These are phyloP conservation scores for Ophiocordyceps sinensis DNA, from an alignment of 2,329 filamentous ascomycete genomes.

Conservation along the genomic window DNA sequence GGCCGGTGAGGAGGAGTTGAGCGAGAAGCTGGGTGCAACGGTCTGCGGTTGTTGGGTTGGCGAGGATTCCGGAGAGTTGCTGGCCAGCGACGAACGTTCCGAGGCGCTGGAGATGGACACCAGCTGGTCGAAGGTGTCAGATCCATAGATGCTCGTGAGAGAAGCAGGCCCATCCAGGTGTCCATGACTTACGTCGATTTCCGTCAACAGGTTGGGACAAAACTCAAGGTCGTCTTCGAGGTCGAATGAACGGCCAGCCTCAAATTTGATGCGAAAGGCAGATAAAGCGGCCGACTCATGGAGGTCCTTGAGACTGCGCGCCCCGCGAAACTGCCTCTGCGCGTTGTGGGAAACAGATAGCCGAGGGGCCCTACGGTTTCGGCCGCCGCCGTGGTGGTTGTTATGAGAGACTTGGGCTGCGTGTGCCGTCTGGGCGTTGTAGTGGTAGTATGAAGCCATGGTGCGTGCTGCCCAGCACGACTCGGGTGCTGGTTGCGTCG, in stretches of 20 bases:
- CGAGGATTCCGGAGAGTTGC: slow-evolving; percentile 83
- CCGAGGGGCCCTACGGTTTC: slow-evolving; percentile 72
- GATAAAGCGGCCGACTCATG: slow-evolving; percentile 62
- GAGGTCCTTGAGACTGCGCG: slow-evolving; percentile 75
- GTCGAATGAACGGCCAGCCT: slow-evolving; percentile 86
- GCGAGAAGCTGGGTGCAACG: slow-evolving; percentile 62
- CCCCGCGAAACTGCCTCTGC: slow-evolving; percentile 75
- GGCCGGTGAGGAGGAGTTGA: slow-evolving; percentile 51
- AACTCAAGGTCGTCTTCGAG: slow-evolving; percentile 94
- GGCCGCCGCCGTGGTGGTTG: slow-evolving; percentile 55
- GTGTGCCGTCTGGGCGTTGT: slow-evolving; percentile 43
- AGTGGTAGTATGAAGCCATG: slow-evolving; percentile 54
- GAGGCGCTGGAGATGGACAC: slow-evolving; percentile 87
- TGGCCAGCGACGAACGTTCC: slow-evolving; percentile 87
- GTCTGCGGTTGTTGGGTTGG: slow-evolving; percentile 79
- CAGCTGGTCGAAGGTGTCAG: slow-evolving; percentile 36
- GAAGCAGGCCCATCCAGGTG: slow-evolving; percentile 3
- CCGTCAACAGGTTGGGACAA: slow-evolving; percentile 81
- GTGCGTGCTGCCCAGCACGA: slow-evolving; percentile 4
- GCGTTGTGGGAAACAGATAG: slow-evolving; percentile 68
- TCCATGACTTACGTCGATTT: slow-evolving; percentile 64
- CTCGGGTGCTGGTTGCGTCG: not conserved
- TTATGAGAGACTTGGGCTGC: slow-evolving; percentile 51
- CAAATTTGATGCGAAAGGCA: slow-evolving; percentile 75
- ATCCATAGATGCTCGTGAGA: too few species aligned